Conservation (phyloP, 176 grass and related monocot genomes). For the Eragrostis curvula region DNA sequence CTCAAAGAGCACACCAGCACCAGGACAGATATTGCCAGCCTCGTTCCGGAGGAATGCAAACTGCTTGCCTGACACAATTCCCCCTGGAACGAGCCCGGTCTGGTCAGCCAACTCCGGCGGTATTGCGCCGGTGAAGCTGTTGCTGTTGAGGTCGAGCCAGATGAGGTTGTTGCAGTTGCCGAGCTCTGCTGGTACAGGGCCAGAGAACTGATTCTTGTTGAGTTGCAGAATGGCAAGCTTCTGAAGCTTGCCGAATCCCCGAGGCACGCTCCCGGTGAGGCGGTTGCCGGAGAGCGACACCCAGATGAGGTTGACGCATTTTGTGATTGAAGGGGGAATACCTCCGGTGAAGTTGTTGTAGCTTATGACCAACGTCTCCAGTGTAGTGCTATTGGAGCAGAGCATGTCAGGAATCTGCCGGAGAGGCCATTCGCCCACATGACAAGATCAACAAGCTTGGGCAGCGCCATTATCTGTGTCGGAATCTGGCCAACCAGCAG, state of each 20-base stretch:
- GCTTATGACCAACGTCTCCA: conserved; percentile 88
- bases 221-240: conserved; percentile 91
- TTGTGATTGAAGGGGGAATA: conserved; percentile 68
- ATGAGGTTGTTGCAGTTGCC: conserved; percentile 87
- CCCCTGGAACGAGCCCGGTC: conserved; percentile 71
- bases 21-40: conserved; percentile 89
- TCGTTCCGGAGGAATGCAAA: conserved; percentile 92
- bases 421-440: conserved; percentile 90
- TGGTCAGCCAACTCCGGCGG: conserved; percentile 61
- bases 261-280: conserved; percentile 67
- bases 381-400: conserved; percentile 48
- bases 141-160: conserved; percentile 94
- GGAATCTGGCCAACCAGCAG: conserved; percentile 64
- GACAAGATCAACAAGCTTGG: conserved; percentile 72
- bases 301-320: conserved; percentile 82
- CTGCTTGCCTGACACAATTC: conserved; percentile 86
- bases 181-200: conserved; percentile 64
- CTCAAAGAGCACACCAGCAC: conserved; percentile 92
- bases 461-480: conserved; percentile 46
- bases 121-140: conserved; percentile 66
- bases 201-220: conserved; percentile 72
- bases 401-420: conserved; percentile 75
- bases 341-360: conserved; percentile 75
- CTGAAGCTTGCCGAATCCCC: conserved; percentile 57
- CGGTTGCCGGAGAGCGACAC: conserved; percentile 77